phyloP scores from a whole-genome alignment of 2,329 filamentous ascomycete species.

The Samsoniella hepiali region DNA sequence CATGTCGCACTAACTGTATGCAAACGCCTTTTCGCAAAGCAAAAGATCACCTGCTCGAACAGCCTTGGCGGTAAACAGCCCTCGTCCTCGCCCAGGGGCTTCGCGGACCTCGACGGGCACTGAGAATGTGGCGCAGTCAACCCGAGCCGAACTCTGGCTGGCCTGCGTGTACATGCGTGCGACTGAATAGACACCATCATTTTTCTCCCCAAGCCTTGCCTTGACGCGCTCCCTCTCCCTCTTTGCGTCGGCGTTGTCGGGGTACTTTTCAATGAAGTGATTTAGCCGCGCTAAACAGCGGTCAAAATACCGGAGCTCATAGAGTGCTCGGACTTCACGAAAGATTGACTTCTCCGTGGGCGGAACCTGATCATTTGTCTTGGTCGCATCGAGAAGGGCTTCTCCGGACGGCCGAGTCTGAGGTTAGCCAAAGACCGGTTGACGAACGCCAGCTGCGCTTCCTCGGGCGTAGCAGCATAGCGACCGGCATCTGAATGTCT shows the following conservation, averaged over 20 bases:
- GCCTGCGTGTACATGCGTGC: constrained; percentile 36
- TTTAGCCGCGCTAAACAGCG: constrained; percentile 35
- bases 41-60: constrained; percentile 50
- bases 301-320: constrained; percentile 38
- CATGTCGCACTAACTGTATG: constrained; percentile 28
- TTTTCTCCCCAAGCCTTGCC: constrained; percentile 36
- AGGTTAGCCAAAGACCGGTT: constrained; percentile 37
- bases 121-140: constrained; percentile 48
- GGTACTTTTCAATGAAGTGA: constrained; percentile 31
- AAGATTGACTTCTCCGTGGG: constrained; percentile 43
- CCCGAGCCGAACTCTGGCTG: constrained; percentile 33
- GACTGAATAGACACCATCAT: constrained; percentile 40
- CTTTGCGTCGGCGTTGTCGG: constrained; percentile 32
- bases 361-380: constrained; percentile 17
- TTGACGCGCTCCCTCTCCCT: constrained; percentile 30
- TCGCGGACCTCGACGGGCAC: constrained; percentile 39
- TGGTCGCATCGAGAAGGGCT: constrained; percentile 31
- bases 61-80: constrained; percentile 47
- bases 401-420: constrained; percentile 27
- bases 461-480: constrained; percentile 32
- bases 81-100: constrained; percentile 42
- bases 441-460: constrained; percentile 32
- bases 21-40: constrained; percentile 55
- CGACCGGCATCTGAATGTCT: constrained; percentile 39
- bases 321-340: constrained; percentile 44